A percentile compares a stretch with the other conserved stretches of the same genome.
phyloP scores from a whole-genome alignment of 2,329 filamentous ascomycete genomes.

The Fusarium praegraminearum region DNA sequence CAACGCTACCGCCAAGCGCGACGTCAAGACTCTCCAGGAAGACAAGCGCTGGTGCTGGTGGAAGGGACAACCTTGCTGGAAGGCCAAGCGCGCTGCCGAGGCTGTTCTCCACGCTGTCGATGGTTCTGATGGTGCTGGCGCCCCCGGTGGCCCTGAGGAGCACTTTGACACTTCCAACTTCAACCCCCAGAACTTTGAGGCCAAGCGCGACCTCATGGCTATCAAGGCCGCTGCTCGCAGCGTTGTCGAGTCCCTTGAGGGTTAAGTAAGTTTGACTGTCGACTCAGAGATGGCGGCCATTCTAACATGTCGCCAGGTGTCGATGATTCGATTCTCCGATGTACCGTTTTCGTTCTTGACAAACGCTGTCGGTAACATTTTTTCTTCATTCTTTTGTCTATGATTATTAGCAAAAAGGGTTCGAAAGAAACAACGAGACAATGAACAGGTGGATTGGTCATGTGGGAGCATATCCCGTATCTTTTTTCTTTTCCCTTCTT shows the following conservation, averaged over 20 bases:
- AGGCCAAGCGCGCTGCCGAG: slow-evolving; percentile 50
- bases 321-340: slow-evolving; percentile 10
- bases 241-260: slow-evolving; percentile 42
- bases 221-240: slow-evolving; percentile 46
- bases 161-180: slow-evolving; percentile 37
- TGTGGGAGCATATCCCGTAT: slow-evolving; percentile 6
- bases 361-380: slow-evolving; percentile 10
- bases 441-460: slow-evolving; percentile 22
- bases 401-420: slow-evolving; percentile 20
- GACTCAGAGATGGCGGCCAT: neutral
- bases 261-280: slow-evolving; percentile 35
- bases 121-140: slow-evolving; percentile 45
- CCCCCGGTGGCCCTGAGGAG: slow-evolving; percentile 42
- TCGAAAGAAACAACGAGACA: slow-evolving; percentile 24
- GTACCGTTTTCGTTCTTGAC: slow-evolving; percentile 19
- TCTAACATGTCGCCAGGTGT: slow-evolving; percentile 22
- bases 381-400: slow-evolving; percentile 21
- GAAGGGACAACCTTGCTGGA: slow-evolving; percentile 50
- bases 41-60: slow-evolving; percentile 32
- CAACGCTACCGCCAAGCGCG: slow-evolving; percentile 39
- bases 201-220: slow-evolving; percentile 45
- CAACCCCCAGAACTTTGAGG: slow-evolving; percentile 52
- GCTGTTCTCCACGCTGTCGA: slow-evolving; percentile 47
- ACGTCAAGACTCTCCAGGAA: slow-evolving; percentile 45
- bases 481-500: slow-evolving; percentile 33